phyloP scores from a whole-genome alignment of 2,329 filamentous ascomycete genomes.

The Verticillium nubilum region DNA sequence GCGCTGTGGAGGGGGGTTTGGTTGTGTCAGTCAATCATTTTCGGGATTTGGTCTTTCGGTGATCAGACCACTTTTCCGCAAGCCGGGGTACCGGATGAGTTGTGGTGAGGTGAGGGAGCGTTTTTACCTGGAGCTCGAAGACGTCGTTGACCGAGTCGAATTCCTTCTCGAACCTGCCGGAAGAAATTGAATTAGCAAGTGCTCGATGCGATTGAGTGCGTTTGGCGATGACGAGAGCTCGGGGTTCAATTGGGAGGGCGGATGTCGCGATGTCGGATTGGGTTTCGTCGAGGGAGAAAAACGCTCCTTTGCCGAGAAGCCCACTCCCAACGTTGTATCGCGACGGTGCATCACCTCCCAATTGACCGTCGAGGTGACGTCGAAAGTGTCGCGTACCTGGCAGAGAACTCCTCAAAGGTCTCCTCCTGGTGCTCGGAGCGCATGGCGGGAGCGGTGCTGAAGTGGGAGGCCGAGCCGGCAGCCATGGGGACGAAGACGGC shows the following conservation, averaged over 20 bases:
- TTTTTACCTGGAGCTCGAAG: slow-evolving; percentile 94
- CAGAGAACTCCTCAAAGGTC: slow-evolving; percentile 98
- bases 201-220: not conserved
- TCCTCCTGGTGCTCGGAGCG: slow-evolving; percentile 75
- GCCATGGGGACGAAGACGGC: slow-evolving; percentile 44
- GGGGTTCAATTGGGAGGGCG: not conserved
- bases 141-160: slow-evolving; percentile 97
- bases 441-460: slow-evolving; percentile 57
- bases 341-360: not conserved
- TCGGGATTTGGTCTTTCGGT: slow-evolving; percentile 4
- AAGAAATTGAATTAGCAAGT: not conserved
- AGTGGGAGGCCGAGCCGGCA: slow-evolving; percentile 44
- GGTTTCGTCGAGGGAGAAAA: not conserved
- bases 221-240: not conserved
- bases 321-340: not conserved
- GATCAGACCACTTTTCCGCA: slow-evolving; percentile 14
- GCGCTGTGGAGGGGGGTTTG: slow-evolving; percentile 42
- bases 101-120: not conserved
- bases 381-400: slow-evolving; percentile 61
- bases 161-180: slow-evolving; percentile 92
- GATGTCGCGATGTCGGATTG: not conserved
- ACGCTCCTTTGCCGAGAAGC: not conserved
- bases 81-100: not conserved
- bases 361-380: not conserved
- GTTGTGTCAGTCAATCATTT: slow-evolving; percentile 4